Base-by-base conservation (phyloP, 176 grass and related monocot species). In the Avena eriantha region DNA sequence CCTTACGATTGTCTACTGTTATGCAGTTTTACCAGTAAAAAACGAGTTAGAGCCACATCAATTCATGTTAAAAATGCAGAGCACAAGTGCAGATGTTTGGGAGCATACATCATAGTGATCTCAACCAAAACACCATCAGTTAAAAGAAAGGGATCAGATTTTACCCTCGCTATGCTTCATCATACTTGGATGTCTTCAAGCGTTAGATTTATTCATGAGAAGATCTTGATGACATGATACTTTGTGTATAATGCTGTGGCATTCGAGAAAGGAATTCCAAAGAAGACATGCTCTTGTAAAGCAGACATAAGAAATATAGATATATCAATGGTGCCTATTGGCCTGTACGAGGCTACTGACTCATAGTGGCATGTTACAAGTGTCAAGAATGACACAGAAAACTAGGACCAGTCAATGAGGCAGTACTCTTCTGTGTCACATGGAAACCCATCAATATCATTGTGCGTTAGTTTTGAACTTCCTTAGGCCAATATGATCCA, bases 1-100 rank as follows among this genome's bases (percentile, higher is more conserved):
- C 41, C 54, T 80, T 73, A 48, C 12, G 15, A 41, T 33, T 23
- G 5, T 33, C 36, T 41, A 50, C 13, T 7, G 35, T 15, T 50
- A 50, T 34, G 21, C 53, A 79, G 50, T 15, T 73, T 6, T 71
- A 78, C 39, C 61, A 70, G 36, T 49, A 53, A 80, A 89, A 89
- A 51, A 13, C 3, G 1, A 49, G 4, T 49, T 36, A 23, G 49
- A 49, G 49, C 19, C 3, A 22, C 45, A 35, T 41, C 0, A 10
- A 31, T 72, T 51, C 43, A 22, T 66, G 8, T 46, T 21, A 75
- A 66, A 70, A 54, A 81, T 53, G 58, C 47, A 76, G 9, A 69
- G 4, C 47, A 55, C 46, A 69, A 69, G 19, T 76, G 3, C 39
- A 77, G 22, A 75, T 69, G 60, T 76, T 58, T 76, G 35, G 33